Base-by-base conservation (phyloP, 768 basidiomycete species). In the Termitomyces sp. region DNA sequence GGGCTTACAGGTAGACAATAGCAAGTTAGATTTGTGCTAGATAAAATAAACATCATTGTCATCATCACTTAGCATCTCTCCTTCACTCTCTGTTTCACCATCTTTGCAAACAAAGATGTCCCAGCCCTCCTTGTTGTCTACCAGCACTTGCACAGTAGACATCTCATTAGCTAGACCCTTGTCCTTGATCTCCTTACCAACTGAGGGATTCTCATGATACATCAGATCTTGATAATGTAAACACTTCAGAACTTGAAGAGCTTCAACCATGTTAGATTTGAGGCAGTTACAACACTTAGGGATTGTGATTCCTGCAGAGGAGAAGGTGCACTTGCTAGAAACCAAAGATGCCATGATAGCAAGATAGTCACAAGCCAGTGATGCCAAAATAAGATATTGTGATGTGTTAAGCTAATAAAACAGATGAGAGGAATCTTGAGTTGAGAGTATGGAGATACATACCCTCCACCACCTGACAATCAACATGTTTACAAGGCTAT, bases 231-330 rank as follows among this genome's bases (percentile, higher is more conserved):
- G 16, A 5, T 47, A 20, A 33, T 44, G 34, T 5, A 57, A 3
- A 28, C 56, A 53, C 56, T 64, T 64, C 1, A 64, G 28, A 33
- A 59, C 57, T 34, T 64, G 55, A 5, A 64, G 31, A 3, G 57
- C 60, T 34, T 64, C 51, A 16, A 64, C 50, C 24, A 64, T 56
- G 20, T 64, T 57, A 4, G 22, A 34, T 24, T 59, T 61, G 13
- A 64, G 51, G 13, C 51, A n/a, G 50, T 62, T 62, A 28, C 29
- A 26, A n/a, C 42, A 42, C 54, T 64, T 64, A 4, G 22, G 36
- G 9, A 55, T 55, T n/a, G 51, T 59, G 12, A 59, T 59, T 26
- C 51, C 37, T 4, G 51, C 37, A 29, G 37, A 52, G 2, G 16
- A 52, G 13, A 52, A 52, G 6, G 37, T 24, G 8, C 16, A 24